phyloP scores from a whole-genome alignment of 345 rosid genomes.

The Linum trigynum region DNA sequence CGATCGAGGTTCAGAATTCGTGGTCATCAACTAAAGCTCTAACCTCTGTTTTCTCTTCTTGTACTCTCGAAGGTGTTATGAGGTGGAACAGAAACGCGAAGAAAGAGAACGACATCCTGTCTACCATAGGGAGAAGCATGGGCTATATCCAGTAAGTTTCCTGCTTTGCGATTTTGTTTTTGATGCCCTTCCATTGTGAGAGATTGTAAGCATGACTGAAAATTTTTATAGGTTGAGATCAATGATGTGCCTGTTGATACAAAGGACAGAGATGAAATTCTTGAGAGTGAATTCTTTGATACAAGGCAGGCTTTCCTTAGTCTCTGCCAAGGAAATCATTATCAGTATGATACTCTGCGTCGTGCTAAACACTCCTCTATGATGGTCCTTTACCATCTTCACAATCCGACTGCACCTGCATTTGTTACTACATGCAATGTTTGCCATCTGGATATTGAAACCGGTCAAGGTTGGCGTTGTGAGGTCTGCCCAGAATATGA shows the following conservation, averaged over 20 bases:
- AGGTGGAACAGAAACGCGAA: slow-evolving; percentile 71
- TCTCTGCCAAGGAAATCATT: slow-evolving; percentile 98
- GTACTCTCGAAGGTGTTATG: slow-evolving; percentile 60
- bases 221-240: slow-evolving; percentile 53
- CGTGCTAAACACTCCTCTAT: slow-evolving; percentile 98
- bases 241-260: slow-evolving; percentile 65
- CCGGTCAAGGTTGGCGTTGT: slow-evolving; percentile 99
- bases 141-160: slow-evolving; percentile 63
- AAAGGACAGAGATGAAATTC: slow-evolving; percentile 91
- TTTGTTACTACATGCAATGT: slow-evolving; percentile 85
- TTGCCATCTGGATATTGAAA: slow-evolving; percentile 86
- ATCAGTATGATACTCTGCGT: slow-evolving; percentile 94
- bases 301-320: slow-evolving; percentile 97
- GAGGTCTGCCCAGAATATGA: slow-evolving; percentile 96
- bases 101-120: slow-evolving; percentile 82
- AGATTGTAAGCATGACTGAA: slow-evolving; percentile 9
- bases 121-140: slow-evolving; percentile 64
- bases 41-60: slow-evolving; percentile 4
- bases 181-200: background rate
- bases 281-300: slow-evolving; percentile 93
- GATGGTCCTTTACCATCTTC: slow-evolving; percentile 99
- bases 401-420: slow-evolving; percentile 98
- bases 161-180: slow-evolving; percentile 4
- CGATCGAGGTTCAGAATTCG: background rate
- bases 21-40: background rate